A percentile compares a stretch with the other conserved stretches of the same genome.
Evolutionary conservation across 1,284 basidiomycete species (phyloP).

Genomic region (Waitea zeae): DNA sequence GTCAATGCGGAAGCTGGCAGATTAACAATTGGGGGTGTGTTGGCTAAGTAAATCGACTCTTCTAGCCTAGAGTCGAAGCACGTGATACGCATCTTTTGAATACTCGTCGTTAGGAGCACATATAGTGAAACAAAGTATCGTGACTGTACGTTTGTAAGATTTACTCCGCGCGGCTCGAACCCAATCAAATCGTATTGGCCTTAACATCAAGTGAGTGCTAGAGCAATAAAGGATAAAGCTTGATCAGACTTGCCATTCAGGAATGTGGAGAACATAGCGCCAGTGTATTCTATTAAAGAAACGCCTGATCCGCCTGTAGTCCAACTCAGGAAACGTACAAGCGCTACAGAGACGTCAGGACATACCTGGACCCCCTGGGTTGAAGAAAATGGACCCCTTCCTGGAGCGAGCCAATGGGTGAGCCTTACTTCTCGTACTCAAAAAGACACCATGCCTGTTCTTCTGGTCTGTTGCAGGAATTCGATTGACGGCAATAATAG

Average conservation of each 20-base stretch:
- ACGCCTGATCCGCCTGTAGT: background rate
- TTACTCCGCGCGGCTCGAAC: conserved; percentile 1
- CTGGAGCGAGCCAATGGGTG: background rate
- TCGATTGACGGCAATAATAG: background rate
- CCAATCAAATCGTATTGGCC: conserved; percentile 1
- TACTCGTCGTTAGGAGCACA: too few relatives aligned
- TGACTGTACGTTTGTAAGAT: too few relatives aligned
- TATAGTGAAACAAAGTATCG: too few relatives aligned
- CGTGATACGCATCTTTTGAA: too few relatives aligned
- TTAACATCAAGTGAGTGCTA: background rate
- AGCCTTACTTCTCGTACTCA: background rate
- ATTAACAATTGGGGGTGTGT: too few relatives aligned
- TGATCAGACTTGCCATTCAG: background rate
- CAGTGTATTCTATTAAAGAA: background rate
- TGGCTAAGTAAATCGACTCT: too few relatives aligned
- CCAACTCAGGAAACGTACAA: background rate
- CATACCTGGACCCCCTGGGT: conserved; percentile 1
- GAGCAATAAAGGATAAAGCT: background rate
- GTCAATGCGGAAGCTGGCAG: too few relatives aligned
- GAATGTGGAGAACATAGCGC: background rate
- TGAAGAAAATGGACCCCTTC: background rate
- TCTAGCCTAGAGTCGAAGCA: too few relatives aligned
- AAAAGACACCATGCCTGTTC: background rate
- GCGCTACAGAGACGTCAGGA: background rate
- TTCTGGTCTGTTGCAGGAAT: background rate